Evolutionary conservation across 495 filamentous ascomycete species (phyloP), one percentile per base, ranked within the genome.

Genomic region (Neurospora sp.): DNA sequence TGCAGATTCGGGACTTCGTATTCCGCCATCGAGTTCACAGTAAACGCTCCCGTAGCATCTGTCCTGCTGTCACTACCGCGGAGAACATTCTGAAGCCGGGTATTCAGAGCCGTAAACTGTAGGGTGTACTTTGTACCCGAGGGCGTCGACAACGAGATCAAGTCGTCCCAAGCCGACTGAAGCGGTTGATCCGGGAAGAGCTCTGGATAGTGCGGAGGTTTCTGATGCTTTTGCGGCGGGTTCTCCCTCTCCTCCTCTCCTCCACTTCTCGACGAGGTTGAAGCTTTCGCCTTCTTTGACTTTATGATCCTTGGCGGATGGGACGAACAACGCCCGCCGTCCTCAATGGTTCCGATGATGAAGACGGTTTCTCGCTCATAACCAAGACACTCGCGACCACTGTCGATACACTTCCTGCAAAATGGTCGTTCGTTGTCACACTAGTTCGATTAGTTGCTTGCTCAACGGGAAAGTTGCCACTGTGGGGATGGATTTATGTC

Each of bases 401-500:
- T 87, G 83, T 90, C 87, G 68, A 84, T 83, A 79, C 89, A 91
- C 73, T 90, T 90, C 73, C 85, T 85, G 77, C 89, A 91, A 70
- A 85, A 85, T 6, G 89, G 89, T 37, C 85, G 86, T 65, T 85
- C 85, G 82, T 90, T 91, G 76, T 89, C 88, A 81, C 88, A 90
- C 74, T 77, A 41, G 27, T 38, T 9, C 1, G 39, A 73, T 74
- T 31, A 75, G 73, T 39, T 37, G 10, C 70, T 68, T 37, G n/a
- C 27, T 48, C 38, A 31, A 20, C 69, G 40, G 16, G 70, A 40
- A 38, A 38, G 1, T 27, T 41, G 22, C 14, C 20, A 40, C 27
- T 69, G 53, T 1, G 14, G 18, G 12, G 9, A 40, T 38, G n/a
- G 1, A 61, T 16, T 5, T 9, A n/a, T 16, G 39, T 16, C 72